Evolutionary conservation across 2,329 filamentous ascomycete genomes (phyloP).

Genomic region (Penicillium sp.): DNA sequence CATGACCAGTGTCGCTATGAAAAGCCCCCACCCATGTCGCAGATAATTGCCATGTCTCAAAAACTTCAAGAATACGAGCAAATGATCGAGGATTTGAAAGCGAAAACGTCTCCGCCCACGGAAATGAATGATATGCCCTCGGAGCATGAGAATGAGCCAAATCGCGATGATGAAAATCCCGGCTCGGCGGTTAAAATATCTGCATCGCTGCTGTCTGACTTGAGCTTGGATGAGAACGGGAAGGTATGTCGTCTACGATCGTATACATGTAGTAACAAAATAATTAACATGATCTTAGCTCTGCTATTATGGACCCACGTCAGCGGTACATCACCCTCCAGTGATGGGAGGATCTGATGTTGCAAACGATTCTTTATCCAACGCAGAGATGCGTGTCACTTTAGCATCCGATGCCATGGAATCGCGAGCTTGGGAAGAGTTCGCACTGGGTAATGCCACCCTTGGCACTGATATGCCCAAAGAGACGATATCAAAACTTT

Average conservation of each 20-base stretch:
- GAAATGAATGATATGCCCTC: no score
- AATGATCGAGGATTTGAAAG: background rate
- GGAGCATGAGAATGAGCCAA: background rate
- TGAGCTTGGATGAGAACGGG: constrained; percentile 1
- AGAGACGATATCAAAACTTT: background rate
- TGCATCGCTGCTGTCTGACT: background rate
- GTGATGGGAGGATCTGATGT: background rate
- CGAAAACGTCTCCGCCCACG: background rate
- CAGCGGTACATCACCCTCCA: background rate
- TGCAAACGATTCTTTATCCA: background rate
- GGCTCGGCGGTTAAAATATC: background rate
- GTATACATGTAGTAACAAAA: no score
- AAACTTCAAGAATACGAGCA: background rate
- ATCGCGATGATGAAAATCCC: background rate
- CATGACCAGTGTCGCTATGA: background rate
- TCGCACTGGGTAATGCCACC: constrained; percentile 1
- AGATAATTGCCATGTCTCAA: background rate
- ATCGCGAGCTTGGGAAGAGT: background rate
- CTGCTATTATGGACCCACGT: background rate
- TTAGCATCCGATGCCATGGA: background rate
- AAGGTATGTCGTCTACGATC: background rate
- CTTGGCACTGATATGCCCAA: background rate
- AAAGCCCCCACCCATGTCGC: background rate
- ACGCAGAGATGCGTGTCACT: background rate
- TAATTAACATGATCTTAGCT: background rate